phyloP scores from a whole-genome alignment of 2,329 filamentous ascomycete genomes.

The Diaporthe longicolla region DNA sequence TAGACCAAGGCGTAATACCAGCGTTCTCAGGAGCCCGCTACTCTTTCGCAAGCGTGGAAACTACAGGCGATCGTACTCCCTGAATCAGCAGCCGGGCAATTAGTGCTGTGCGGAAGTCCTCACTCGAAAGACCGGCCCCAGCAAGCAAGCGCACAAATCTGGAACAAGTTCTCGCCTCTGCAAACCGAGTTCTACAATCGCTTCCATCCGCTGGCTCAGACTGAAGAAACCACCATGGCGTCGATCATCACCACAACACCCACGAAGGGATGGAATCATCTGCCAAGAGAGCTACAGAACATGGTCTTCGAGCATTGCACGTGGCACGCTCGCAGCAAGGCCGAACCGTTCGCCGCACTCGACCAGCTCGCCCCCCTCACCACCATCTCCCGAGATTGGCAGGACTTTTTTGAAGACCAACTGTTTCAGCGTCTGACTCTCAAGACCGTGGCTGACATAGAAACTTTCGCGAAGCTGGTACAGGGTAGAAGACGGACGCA shows the following conservation, averaged over 20 bases:
- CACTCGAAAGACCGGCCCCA: not conserved
- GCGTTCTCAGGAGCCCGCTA: too few relatives aligned
- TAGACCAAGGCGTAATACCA: too few relatives aligned
- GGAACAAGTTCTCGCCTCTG: not conserved
- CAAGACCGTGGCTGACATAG: not conserved
- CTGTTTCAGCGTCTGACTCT: not conserved
- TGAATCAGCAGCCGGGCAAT: too few relatives aligned
- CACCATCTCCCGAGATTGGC: constrained; percentile 7
- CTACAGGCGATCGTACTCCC: too few relatives aligned
- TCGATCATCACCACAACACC: too few relatives aligned
- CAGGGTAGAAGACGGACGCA: not conserved
- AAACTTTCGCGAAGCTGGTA: not conserved
- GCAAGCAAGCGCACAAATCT: not conserved
- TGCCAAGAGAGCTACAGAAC: not conserved
- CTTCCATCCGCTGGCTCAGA: not conserved
- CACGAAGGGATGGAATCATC: not conserved
- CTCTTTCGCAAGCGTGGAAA: too few relatives aligned
- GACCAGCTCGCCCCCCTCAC: not conserved
- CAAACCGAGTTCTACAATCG: not conserved
- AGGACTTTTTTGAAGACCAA: not conserved
- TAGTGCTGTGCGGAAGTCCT: too few relatives aligned
- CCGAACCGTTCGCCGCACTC: not conserved
- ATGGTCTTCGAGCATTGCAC: not conserved
- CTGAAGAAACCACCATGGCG: not conserved
- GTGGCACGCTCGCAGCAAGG: not conserved